Conservation (phyloP, 257 asterid species). For the Oldenlandia corymbosa region DNA sequence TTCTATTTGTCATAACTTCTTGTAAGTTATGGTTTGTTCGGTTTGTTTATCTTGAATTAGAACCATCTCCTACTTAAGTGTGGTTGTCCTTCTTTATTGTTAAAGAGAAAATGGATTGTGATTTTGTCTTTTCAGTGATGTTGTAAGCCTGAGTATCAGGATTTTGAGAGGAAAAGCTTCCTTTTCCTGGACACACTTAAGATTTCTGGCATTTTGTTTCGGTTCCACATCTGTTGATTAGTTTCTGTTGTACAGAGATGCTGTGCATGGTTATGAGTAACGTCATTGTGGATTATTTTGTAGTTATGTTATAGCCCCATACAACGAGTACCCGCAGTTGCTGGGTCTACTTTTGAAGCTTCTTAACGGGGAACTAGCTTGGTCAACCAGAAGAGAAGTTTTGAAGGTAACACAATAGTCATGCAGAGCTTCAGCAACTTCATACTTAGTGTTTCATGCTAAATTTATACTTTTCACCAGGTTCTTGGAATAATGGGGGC, state of each 20-base stretch:
- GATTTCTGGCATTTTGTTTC: neutral
- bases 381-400: constrained; percentile 98
- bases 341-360: constrained; percentile 90
- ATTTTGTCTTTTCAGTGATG: neutral
- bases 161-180: neutral
- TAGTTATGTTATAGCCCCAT: constrained; percentile 95
- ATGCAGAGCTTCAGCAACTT: constrained; percentile 14
- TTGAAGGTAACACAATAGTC: constrained; percentile 56
- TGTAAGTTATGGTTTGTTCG: neutral
- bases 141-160: neutral
- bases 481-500: constrained; percentile 99
- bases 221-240: neutral
- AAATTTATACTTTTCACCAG: constrained; percentile 33
- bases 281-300: constrained; percentile 22
- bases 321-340: constrained; percentile 84
- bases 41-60: neutral
- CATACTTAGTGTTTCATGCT: constrained; percentile 8
- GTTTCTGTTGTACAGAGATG: constrained; percentile 1
- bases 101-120: neutral
- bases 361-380: constrained; percentile 96
- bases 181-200: neutral
- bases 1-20: neutral
- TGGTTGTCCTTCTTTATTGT: neutral
- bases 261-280: constrained; percentile 6
- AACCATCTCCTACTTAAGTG: neutral